A percentile compares a stretch with the other conserved stretches of the same genome.
These are phyloP conservation scores for Boletellus sp. DNA, from an alignment of 768 basidiomycete genomes.

Conservation along the genomic window DNA sequence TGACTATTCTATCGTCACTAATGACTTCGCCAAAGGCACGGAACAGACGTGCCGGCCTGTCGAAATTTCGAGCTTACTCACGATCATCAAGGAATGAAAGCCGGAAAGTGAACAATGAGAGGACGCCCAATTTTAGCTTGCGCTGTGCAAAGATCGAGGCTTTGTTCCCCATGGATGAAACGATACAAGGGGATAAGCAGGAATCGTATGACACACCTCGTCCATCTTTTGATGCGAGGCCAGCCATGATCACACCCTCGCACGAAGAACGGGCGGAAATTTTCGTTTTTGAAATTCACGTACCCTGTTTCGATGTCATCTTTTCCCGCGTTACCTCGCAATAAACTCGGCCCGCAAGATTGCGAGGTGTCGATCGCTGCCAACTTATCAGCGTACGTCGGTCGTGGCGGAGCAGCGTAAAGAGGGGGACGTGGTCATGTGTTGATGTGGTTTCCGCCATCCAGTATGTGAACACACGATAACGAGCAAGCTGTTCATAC, in stretches of 20 bases:
- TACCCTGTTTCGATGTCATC: not conserved
- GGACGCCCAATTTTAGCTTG: not conserved
- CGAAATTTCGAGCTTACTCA: not conserved
- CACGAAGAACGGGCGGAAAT: not conserved
- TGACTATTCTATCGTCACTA: not conserved
- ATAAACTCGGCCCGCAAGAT: not conserved
- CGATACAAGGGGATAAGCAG: not conserved
- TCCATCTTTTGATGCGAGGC: not conserved
- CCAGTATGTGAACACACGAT: not conserved
- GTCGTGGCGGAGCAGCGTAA: not conserved
- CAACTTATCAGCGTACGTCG: not conserved
- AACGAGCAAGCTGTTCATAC: not conserved
- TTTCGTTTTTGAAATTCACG: not conserved
- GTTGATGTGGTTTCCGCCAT: not conserved
- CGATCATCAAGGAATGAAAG: conserved; percentile 17
- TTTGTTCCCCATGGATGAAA: conserved; percentile 2
- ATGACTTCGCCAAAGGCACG: not conserved
- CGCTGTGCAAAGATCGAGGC: not conserved
- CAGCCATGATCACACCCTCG: not conserved
- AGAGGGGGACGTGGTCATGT: not conserved
- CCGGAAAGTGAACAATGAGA: not conserved
- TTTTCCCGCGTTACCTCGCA: not conserved
- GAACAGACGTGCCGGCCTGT: not conserved
- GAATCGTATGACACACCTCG: not conserved
- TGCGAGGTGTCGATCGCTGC: not conserved